phyloP scores from a whole-genome alignment of 495 filamentous ascomycete genomes.

The Parachaetomium inaequale region DNA sequence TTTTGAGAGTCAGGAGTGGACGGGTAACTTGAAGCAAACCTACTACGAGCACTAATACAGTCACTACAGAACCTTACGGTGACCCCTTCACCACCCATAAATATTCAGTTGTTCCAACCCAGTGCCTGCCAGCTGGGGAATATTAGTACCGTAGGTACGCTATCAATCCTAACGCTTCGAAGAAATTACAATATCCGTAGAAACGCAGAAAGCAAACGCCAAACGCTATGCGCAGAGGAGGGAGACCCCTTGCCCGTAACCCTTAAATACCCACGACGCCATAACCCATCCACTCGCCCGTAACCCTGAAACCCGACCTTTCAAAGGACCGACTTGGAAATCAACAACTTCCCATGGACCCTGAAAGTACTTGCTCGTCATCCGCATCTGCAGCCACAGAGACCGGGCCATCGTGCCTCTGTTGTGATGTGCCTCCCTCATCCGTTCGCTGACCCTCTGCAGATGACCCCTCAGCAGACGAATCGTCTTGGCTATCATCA shows the following conservation, averaged over 20 bases:
- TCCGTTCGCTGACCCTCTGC: not conserved
- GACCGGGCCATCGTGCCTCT: not conserved
- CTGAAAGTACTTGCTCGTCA: not conserved
- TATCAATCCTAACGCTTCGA: not conserved
- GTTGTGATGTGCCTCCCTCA: not conserved
- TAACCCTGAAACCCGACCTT: not conserved
- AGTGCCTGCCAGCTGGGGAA: not conserved
- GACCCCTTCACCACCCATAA: too few species aligned
- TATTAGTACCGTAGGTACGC: not conserved
- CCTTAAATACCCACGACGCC: not conserved
- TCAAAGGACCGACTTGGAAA: not conserved
- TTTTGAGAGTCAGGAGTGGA: too few species aligned
- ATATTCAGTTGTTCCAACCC: not conserved
- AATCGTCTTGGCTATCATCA: too few species aligned
- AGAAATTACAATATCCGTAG: not conserved
- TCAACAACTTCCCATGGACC: not conserved
- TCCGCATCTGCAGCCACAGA: not conserved
- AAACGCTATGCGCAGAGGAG: slow-evolving; percentile 18
- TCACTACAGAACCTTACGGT: too few species aligned
- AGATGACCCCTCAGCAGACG: too few species aligned
- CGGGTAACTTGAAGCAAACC: too few species aligned
- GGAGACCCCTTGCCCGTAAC: not conserved
- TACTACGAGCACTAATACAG: too few species aligned
- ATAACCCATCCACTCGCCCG: not conserved
- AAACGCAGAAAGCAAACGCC: slow-evolving; percentile 9